Conservation (phyloP, 2,329 filamentous ascomycete species). For the Aspergillus eucalypticola region DNA sequence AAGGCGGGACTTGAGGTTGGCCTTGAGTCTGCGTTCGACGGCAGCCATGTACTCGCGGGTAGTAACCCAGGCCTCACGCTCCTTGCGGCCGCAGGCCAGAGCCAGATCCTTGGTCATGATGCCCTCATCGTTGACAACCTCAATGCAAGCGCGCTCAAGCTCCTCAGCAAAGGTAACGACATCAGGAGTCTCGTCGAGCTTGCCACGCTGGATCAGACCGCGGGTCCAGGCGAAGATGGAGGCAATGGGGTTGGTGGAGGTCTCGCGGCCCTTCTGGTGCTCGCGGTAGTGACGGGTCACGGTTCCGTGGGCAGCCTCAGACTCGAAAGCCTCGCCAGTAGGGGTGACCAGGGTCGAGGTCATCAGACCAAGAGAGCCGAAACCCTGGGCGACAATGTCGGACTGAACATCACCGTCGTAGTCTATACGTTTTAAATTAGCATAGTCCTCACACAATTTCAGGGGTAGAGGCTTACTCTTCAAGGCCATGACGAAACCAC, state of each 20-base stretch:
- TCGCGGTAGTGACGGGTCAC: slow-evolving; percentile 98
- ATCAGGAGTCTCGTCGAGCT: slow-evolving; percentile 89
- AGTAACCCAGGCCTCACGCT: slow-evolving; percentile 81
- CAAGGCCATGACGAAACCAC: slow-evolving; percentile 94
- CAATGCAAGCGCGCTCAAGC: slow-evolving; percentile 89
- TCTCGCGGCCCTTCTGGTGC: slow-evolving; percentile 96
- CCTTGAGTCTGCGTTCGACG: slow-evolving; percentile 86
- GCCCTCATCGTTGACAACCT: slow-evolving; percentile 88
- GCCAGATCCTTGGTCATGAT: slow-evolving; percentile 99
- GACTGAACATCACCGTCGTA: slow-evolving; percentile 99
- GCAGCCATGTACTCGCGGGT: slow-evolving; percentile 89
- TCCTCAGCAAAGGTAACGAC: slow-evolving; percentile 87
- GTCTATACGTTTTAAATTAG: slow-evolving; percentile 25
- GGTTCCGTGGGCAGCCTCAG: slow-evolving; percentile 96
- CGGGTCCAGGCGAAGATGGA: slow-evolving; percentile 99
- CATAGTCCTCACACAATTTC: too few relatives aligned
- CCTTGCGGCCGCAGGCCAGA: slow-evolving; percentile 87
- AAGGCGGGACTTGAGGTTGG: slow-evolving; percentile 55
- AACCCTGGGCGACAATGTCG: slow-evolving; percentile 96
- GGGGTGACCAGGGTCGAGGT: slow-evolving; percentile 96
- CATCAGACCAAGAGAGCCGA: slow-evolving; percentile 97
- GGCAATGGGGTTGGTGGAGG: slow-evolving; percentile 97
- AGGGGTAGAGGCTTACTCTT: slow-evolving; percentile 69
- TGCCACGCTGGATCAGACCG: slow-evolving; percentile 87
- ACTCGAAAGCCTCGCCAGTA: slow-evolving; percentile 94